phyloP scores from a whole-genome alignment of 2,329 filamentous ascomycete genomes.

The Dendryphion nanum region DNA sequence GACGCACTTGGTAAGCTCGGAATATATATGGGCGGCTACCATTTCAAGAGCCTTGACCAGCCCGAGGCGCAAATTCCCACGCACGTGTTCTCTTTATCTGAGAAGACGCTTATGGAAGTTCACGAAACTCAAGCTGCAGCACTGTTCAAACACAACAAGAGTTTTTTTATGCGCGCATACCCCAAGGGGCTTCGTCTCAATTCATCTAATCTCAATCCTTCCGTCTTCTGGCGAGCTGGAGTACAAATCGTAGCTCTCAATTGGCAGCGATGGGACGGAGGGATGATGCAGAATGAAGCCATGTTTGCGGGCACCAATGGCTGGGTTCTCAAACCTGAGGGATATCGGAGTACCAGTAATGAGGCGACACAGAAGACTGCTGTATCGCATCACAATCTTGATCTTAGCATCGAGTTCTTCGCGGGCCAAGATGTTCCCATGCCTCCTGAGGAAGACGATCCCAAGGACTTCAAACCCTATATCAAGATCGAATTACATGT shows the following conservation, averaged over 20 bases:
- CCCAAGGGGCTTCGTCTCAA: conserved; percentile 78
- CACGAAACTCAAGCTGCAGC: conserved; percentile 54
- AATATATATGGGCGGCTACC: conserved; percentile 83
- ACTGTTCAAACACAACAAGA: conserved; percentile 78
- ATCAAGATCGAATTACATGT: conserved; percentile 81
- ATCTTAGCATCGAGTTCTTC: conserved; percentile 70
- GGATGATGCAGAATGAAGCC: conserved; percentile 93
- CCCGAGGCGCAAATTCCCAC: conserved; percentile 57
- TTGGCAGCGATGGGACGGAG: conserved; percentile 88
- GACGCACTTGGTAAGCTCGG: conserved; percentile 71
- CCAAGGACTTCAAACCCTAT: conserved; percentile 66
- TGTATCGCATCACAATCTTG: conserved; percentile 55
- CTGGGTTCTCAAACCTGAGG: conserved; percentile 80
- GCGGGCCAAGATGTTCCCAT: conserved; percentile 76
- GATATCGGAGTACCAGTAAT: conserved; percentile 57
- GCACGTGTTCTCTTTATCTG: conserved; percentile 65
- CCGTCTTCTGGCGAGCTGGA: conserved; percentile 81
- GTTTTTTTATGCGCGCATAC: conserved; percentile 83
- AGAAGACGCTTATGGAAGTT: conserved; percentile 65
- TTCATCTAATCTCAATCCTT: conserved; percentile 84
- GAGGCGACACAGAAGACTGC: conserved; percentile 44
- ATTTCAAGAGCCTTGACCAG: conserved; percentile 71
- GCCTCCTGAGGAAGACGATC: conserved; percentile 53
- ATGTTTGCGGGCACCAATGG: conserved; percentile 83
- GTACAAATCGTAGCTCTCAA: conserved; percentile 91